phyloP scores from a whole-genome alignment of 2,329 filamentous ascomycete genomes.

The Colletotrichum graminicola region DNA sequence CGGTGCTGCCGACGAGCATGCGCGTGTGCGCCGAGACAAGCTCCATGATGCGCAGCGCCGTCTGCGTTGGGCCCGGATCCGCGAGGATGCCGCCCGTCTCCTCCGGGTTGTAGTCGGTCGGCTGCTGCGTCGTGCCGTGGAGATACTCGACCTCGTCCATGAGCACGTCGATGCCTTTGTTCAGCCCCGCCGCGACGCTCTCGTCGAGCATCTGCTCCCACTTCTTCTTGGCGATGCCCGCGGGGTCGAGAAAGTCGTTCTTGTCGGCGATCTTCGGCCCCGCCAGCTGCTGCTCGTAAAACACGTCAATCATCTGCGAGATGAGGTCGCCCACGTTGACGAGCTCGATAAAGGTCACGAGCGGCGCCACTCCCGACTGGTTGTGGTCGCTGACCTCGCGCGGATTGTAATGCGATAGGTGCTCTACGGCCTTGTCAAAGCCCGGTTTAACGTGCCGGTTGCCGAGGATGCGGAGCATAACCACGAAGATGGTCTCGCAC shows the following conservation, averaged over 20 bases:
- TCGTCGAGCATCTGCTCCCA: conserved; percentile 99
- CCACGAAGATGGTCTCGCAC: conserved; percentile 90
- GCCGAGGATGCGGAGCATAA: conserved; percentile 85
- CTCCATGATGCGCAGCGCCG: conserved; percentile 84
- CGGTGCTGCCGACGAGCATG: conserved; percentile 94
- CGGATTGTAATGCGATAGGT: conserved; percentile 92
- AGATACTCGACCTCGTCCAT: conserved; percentile 99
- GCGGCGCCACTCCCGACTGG: conserved; percentile 82
- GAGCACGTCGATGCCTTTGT: conserved; percentile 97
- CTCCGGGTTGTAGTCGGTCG: conserved; percentile 90
- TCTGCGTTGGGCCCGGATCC: conserved; percentile 81
- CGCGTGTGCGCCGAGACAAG: conserved; percentile 89
- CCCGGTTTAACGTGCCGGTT: conserved; percentile 90
- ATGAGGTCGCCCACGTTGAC: conserved; percentile 99
- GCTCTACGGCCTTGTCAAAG: conserved; percentile 91
- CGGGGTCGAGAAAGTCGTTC: conserved; percentile 94
- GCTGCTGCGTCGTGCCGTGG: conserved; percentile 86
- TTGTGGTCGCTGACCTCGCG: conserved; percentile 81
- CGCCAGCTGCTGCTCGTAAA: conserved; percentile 95
- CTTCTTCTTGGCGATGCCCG: conserved; percentile 94
- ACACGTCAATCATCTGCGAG: conserved; percentile 98
- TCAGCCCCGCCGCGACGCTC: conserved; percentile 92
- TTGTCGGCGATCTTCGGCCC: conserved; percentile 85
- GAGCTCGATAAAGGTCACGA: conserved; percentile 95
- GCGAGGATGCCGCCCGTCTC: conserved; percentile 50